These are phyloP conservation scores for Periconia sp. DNA, from an alignment of 2,329 filamentous ascomycete species.

Conservation along the genomic window DNA sequence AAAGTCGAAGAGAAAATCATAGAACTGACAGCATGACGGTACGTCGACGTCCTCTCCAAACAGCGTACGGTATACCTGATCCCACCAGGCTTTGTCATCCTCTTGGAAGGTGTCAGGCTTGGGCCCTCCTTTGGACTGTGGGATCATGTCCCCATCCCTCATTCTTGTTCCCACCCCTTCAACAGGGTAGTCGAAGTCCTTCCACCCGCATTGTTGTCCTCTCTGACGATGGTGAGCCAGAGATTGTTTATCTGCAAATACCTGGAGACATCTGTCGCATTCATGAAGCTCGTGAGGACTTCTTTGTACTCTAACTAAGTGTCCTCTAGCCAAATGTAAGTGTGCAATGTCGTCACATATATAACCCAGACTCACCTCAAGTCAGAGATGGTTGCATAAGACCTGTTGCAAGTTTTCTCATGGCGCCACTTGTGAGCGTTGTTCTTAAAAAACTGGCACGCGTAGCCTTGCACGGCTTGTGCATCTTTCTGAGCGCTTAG, in stretches of 20 bases:
- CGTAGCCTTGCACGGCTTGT: no score
- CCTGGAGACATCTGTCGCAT: neutral
- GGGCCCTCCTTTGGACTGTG: neutral
- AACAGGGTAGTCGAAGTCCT: neutral
- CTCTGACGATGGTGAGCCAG: neutral
- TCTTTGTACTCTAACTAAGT: neutral
- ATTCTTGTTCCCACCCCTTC: constrained; percentile 3
- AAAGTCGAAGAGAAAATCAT: neutral
- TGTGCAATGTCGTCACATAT: neutral
- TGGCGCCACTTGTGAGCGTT: constrained; percentile 6
- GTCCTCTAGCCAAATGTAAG: neutral
- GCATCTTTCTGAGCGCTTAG: neutral
- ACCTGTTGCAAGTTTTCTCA: neutral
- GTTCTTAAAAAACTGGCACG: constrained; percentile 10
- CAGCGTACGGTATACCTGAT: neutral
- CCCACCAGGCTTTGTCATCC: neutral
- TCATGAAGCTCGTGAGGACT: constrained; percentile 1
- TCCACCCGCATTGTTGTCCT: neutral
- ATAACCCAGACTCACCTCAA: neutral
- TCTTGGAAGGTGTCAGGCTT: neutral
- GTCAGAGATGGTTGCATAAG: neutral
- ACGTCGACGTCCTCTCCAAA: constrained; percentile 1
- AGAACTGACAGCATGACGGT: constrained; percentile 1
- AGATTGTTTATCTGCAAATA: neutral
- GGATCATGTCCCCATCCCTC: neutral